A percentile compares a stretch with the other conserved stretches of the same genome.
Conservation (phyloP, 2,329 filamentous ascomycete species). For the Coniochaeta sp. region DNA sequence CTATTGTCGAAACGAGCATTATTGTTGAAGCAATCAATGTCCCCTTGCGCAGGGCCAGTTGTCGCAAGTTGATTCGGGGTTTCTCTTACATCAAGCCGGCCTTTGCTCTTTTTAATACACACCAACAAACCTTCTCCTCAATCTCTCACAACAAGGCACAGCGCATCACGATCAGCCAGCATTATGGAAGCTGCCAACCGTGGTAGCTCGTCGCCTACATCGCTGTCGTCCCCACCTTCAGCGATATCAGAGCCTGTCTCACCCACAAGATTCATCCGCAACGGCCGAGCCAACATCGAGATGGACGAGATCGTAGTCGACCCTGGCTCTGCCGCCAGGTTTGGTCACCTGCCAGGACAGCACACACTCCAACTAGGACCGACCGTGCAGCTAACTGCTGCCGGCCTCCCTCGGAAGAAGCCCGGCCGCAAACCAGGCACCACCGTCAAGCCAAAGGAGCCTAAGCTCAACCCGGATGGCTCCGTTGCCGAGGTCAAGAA, state of each 20-base stretch:
- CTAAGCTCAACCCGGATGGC: neutral
- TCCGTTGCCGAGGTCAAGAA: constrained; percentile 38
- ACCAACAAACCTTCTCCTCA: no score
- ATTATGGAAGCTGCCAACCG: neutral
- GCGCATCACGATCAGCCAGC: neutral
- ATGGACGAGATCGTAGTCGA: constrained; percentile 46
- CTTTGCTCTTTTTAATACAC: neutral
- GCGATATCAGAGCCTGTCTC: constrained; percentile 43
- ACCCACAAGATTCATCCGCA: constrained; percentile 28
- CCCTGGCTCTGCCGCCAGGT: constrained; percentile 26
- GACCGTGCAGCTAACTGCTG: constrained; percentile 46
- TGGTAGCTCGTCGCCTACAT: constrained; percentile 36
- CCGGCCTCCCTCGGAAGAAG: constrained; percentile 55
- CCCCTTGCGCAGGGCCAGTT: neutral
- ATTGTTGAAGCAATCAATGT: neutral
- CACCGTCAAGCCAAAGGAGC: constrained; percentile 26
- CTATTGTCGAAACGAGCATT: no score
- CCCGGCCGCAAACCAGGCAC: constrained; percentile 59
- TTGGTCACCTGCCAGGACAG: constrained; percentile 23
- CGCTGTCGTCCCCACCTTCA: constrained; percentile 45
- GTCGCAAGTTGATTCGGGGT: neutral
- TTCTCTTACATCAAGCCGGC: neutral
- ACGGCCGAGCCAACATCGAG: constrained; percentile 26
- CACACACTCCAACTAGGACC: constrained; percentile 22
- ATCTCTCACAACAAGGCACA: neutral